phyloP scores from a whole-genome alignment of 306 rosid genomes.

The Cyamopsis tetragonoloba region DNA sequence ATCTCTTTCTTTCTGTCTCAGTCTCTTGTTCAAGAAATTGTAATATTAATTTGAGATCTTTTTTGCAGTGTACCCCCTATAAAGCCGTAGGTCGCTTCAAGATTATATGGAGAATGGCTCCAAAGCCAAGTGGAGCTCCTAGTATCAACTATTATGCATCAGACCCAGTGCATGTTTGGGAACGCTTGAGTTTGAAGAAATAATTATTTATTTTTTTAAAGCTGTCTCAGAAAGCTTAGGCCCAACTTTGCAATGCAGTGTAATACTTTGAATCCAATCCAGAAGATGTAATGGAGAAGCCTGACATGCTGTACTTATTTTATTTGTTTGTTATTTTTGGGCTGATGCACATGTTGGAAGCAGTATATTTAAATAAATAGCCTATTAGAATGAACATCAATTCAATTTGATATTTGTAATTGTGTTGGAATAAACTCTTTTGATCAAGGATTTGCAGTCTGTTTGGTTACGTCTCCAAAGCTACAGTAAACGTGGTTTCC shows the following conservation, averaged over 20 bases:
- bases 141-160: too few relatives aligned
- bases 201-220: too few relatives aligned
- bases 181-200: too few relatives aligned
- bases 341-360: background rate
- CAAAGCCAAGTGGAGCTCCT: constrained; percentile 17
- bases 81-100: constrained; percentile 36
- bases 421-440: too few relatives aligned
- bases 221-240: too few relatives aligned
- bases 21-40: background rate
- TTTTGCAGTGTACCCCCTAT: background rate
- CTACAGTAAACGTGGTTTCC: too few relatives aligned
- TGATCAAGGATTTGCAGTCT: too few relatives aligned
- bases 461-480: too few relatives aligned
- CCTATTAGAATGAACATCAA: background rate
- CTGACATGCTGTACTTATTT: background rate
- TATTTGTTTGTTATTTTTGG: too few relatives aligned
- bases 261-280: constrained; percentile 1
- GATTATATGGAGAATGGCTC: constrained; percentile 48
- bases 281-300: background rate
- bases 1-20: background rate
- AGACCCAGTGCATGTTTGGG: too few relatives aligned
- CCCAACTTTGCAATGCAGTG: constrained; percentile 8
- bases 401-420: too few relatives aligned
- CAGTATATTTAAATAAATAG: background rate
- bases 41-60: background rate